Evolutionary conservation across 2,329 filamentous ascomycete species (phyloP).

Genomic region (Epichloe elymi): DNA sequence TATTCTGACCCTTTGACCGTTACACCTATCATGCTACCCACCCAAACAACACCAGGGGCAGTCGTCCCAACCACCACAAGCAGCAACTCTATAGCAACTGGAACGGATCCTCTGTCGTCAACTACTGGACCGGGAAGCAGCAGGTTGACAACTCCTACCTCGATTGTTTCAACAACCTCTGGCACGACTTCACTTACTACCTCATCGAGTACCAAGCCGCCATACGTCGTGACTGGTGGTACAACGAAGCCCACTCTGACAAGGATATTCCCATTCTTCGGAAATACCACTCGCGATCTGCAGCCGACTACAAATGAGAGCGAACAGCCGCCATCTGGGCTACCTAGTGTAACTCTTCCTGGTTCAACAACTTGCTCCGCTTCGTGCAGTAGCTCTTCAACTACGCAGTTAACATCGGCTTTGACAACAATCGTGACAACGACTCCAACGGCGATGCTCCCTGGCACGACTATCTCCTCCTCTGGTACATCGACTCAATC

Average conservation of each 20-base stretch:
- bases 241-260: neutral
- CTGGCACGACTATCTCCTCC: neutral
- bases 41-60: neutral
- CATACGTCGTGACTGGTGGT: neutral
- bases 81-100: neutral
- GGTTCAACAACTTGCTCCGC: neutral
- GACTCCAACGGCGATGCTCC: neutral
- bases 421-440: neutral
- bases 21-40: neutral
- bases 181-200: neutral
- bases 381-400: neutral
- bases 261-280: neutral
- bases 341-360: neutral
- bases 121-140: neutral
- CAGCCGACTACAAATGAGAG: neutral
- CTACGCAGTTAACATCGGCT: neutral
- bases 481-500: neutral
- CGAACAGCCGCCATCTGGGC: neutral
- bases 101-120: neutral
- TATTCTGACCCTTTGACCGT: slow-evolving; percentile 1
- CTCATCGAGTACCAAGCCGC: neutral
- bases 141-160: neutral
- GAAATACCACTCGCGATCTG: neutral
- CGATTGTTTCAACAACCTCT: neutral
- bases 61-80: neutral